Evolutionary conservation across 2,329 filamentous ascomycete genomes (phyloP).

Genomic region (Chalaropsis thielavioides): DNA sequence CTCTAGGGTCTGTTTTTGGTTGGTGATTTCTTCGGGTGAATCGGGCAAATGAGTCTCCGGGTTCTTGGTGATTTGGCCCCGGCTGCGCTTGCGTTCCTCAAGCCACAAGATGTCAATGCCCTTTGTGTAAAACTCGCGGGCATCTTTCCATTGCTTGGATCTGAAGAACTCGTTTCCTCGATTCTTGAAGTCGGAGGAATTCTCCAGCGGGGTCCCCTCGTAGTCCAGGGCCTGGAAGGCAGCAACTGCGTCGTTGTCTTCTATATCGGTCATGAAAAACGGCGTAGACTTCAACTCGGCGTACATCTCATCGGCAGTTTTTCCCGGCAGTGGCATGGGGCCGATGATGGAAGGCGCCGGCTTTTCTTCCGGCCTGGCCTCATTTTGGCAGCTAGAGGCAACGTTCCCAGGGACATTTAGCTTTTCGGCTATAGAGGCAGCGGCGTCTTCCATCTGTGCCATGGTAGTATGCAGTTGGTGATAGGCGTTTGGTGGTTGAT

Average conservation of each 20-base stretch:
- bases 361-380: constrained; percentile 27
- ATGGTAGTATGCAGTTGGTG: not conserved
- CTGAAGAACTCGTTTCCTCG: constrained; percentile 83
- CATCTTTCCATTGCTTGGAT: constrained; percentile 60
- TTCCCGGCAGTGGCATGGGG: constrained; percentile 22
- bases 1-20: constrained; percentile 54
- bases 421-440: not conserved
- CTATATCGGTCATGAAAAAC: constrained; percentile 90
- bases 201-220: constrained; percentile 76
- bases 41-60: constrained; percentile 23
- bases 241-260: constrained; percentile 71
- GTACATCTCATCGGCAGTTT: constrained; percentile 41
- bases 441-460: constrained; percentile 1
- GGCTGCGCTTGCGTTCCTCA: constrained; percentile 43
- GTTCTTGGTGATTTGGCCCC: constrained; percentile 25
- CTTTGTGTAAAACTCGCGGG: constrained; percentile 82
- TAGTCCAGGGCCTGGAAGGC: constrained; percentile 83
- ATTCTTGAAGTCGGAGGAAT: constrained; percentile 72
- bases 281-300: constrained; percentile 50
- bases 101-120: constrained; percentile 57
- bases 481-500: not conserved
- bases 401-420: not conserved
- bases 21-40: constrained; percentile 40
- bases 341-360: constrained; percentile 41
- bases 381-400: constrained; percentile 9